A percentile compares a stretch with the other conserved stretches of the same genome.
These are phyloP conservation scores for Claviceps fusiformis DNA, from an alignment of 2,329 filamentous ascomycete species.

Conservation along the genomic window DNA sequence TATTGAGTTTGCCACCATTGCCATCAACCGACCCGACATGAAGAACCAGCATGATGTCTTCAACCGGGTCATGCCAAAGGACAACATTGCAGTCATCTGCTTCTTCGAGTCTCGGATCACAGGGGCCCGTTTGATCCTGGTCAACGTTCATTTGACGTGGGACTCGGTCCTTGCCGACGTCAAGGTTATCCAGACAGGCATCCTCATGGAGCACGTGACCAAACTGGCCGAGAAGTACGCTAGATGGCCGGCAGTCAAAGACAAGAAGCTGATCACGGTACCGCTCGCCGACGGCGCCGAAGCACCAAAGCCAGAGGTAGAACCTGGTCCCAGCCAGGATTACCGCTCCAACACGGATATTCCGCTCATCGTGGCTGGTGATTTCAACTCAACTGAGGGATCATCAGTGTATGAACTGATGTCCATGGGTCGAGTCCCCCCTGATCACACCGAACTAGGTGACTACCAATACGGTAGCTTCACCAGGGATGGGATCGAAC, in stretches of 20 bases:
- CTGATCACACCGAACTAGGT: slow-evolving; percentile 67
- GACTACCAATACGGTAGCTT: slow-evolving; percentile 85
- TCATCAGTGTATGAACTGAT: slow-evolving; percentile 90
- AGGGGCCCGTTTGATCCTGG: slow-evolving; percentile 81
- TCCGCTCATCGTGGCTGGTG: slow-evolving; percentile 80
- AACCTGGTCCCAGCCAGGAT: slow-evolving; percentile 69
- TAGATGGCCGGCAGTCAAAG: slow-evolving; percentile 63
- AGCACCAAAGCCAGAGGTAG: slow-evolving; percentile 36
- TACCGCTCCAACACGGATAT: slow-evolving; percentile 81
- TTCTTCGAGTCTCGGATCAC: slow-evolving; percentile 89
- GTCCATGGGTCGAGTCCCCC: slow-evolving; percentile 62
- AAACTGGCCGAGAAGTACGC: slow-evolving; percentile 78
- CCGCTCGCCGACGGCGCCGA: slow-evolving; percentile 29
- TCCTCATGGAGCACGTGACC: slow-evolving; percentile 82
- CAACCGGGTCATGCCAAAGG: slow-evolving; percentile 96
- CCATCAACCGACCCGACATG: slow-evolving; percentile 91
- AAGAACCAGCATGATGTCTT: slow-evolving; percentile 96
- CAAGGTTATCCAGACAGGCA: slow-evolving; percentile 90
- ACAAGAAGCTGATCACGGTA: slow-evolving; percentile 53
- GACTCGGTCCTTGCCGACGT: slow-evolving; percentile 83
- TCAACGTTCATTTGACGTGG: slow-evolving; percentile 93
- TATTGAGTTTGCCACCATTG: slow-evolving; percentile 81
- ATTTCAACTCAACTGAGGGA: slow-evolving; percentile 83
- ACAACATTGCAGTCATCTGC: slow-evolving; percentile 85
- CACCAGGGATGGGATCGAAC: slow-evolving; percentile 79